phyloP scores from a whole-genome alignment of 306 rosid species.

The Trifolium fragiferum region DNA sequence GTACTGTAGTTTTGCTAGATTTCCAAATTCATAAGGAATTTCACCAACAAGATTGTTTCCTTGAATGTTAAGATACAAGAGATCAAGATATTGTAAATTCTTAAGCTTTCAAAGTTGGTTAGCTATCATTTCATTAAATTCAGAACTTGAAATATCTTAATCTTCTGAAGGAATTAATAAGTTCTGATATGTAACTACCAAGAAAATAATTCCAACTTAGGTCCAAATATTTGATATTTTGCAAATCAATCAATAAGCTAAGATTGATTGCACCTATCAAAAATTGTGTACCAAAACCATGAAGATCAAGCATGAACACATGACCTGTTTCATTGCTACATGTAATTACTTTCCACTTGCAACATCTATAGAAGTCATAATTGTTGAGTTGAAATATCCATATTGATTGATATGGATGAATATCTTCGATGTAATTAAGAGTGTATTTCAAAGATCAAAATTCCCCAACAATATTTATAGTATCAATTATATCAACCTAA shows the following conservation, averaged over 20 bases:
- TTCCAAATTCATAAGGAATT: not conserved
- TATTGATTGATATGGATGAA: not conserved
- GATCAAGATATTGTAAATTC: not conserved
- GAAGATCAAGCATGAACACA: not conserved
- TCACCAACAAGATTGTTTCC: not conserved
- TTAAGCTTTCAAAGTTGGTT: not conserved
- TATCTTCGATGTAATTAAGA: not conserved
- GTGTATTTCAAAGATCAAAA: not conserved
- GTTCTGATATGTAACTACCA: slow-evolving; percentile 11
- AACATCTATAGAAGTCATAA: too few species aligned
- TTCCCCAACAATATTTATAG: too few species aligned
- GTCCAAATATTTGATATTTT: slow-evolving; percentile 7
- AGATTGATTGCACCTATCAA: not conserved
- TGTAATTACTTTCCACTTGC: not conserved
- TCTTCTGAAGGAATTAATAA: not conserved
- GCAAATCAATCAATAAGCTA: not conserved
- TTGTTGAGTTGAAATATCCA: not conserved
- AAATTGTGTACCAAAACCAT: not conserved
- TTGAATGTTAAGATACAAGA: not conserved
- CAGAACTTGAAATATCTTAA: not conserved
- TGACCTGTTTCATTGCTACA: not conserved
- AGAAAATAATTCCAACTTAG: not conserved
- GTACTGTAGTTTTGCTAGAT: not conserved
- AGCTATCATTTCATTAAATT: not conserved
- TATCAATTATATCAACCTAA: not conserved